Base-by-base conservation (phyloP, 2,329 filamentous ascomycete species). In the Ilyonectria destructans region DNA sequence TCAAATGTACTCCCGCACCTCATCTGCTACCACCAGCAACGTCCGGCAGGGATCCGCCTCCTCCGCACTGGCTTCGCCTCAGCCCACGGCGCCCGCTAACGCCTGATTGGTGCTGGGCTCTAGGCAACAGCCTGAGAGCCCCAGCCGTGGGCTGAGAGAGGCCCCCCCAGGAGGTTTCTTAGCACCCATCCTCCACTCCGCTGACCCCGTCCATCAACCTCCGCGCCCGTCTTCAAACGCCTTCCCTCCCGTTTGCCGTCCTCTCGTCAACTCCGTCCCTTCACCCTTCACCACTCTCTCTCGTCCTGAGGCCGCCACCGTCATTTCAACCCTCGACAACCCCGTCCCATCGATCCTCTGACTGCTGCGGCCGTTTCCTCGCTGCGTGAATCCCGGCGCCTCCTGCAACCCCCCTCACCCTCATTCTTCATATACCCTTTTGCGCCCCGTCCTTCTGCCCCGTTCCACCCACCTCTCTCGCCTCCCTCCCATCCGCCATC, bases 91-190 rank as follows among this genome's bases (percentile, higher is more conserved):
- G 58, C 48, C 55, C 59, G 45, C 74, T 75, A 75, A 45, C 10
- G 69, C 58, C 57, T 49, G 69, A 78, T 72, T 69, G 61, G 58
- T 58, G 19, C 49, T 37, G 26, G 26, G 54, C 55, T 77, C 75
- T 69, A 80, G 79, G 79, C 79, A 80, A 77, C 79, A 80, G 79
- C 74, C 73, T 71, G 60, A 71, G 63, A 72, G 67, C 54, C 48
- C 67, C 67, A 66, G 63, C 62, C 40, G 65, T 65, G 71, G 78
- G 74, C 74, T 78, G 74, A 75, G 75, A 63, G 64, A 58, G 31
- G 5, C 31, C n/a, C 51, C 67, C 69, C 72, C 63, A 58, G 45
- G 64, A 57, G 72, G 72, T 77, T 77, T 74, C 75, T 77, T 76
- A 77, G 75, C 75, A 73, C 40, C 69, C 69, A 54, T 23, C n/a